Evolutionary conservation across 345 rosid species (phyloP), one percentile per base, ranked within the genome.

Genomic region (Populus simonii): DNA sequence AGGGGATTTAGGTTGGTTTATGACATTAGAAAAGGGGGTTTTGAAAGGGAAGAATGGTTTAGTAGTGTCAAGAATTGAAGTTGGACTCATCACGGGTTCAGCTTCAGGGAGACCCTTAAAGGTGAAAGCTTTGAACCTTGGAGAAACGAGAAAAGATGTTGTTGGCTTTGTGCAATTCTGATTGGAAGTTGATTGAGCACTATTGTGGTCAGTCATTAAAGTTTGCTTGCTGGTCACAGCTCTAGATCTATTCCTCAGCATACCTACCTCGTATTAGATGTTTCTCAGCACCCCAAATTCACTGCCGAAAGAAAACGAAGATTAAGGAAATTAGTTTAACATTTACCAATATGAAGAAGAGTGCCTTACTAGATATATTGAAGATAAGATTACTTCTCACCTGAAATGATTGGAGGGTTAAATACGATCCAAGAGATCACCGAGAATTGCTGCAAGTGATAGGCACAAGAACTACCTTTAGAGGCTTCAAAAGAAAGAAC

Each of bases 161-260:
- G 68, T 45, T 8, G 82, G 77, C 74, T 71, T 85, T 65, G 78
- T 59, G 85, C 68, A 25, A 49, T 84, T 80, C 17, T 80, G 80
- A 59, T 61, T 63, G 68, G 87, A 75, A 1, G 88, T 70, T 69
- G 87, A 69, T 33, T 80, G 86, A 45, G 84, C 76, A 63, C 80
- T 76, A 45, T 85, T 76, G 57, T 86, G 89, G 84, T 92, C 89
- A 76, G 90, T 86, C 92, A 89, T 89, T 72, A 89, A 80, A 81
- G 84, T 71, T 81, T 91, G 94, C 76, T 90, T 90, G 61, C 83
- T 85, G 35, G 87, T 76, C 76, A 85, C 85, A 73, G 90, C 86
- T 81, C 88, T 81, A 31, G 84, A 79, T 79, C 89, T 86, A 68
- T 85, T 85, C 83, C 88, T 85, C 68, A 90, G 85, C 91, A 89